Conservation (phyloP, 495 filamentous ascomycete genomes). For the Xylaria cubensis region DNA sequence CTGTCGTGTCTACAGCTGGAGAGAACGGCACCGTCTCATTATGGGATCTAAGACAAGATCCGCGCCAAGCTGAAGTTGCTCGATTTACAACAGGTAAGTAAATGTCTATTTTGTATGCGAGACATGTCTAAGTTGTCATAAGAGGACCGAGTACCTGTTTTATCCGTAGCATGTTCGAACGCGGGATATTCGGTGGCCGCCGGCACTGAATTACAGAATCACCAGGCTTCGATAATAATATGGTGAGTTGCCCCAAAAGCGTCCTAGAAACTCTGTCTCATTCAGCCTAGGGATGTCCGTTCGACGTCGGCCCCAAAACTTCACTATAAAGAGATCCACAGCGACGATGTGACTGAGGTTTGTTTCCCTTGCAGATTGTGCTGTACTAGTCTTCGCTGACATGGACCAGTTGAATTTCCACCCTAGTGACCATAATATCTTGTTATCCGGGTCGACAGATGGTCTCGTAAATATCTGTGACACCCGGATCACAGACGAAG, state of each 20-base stretch:
- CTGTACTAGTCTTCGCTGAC: neutral
- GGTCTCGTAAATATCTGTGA: slow-evolving; percentile 88
- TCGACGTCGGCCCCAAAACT: slow-evolving; percentile 58
- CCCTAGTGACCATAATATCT: slow-evolving; percentile 63
- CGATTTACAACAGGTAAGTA: slow-evolving; percentile 57
- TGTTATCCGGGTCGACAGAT: slow-evolving; percentile 92
- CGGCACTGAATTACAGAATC: slow-evolving; percentile 79
- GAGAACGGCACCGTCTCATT: slow-evolving; percentile 65
- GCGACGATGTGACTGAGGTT: slow-evolving; percentile 88
- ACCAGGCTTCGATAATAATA: slow-evolving; percentile 73
- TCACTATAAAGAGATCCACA: slow-evolving; percentile 85
- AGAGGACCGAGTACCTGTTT: slow-evolving; percentile 57
- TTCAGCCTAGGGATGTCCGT: slow-evolving; percentile 68
- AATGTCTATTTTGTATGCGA: slow-evolving; percentile 47
- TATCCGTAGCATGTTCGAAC: slow-evolving; percentile 71
- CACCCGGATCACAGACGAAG: slow-evolving; percentile 74
- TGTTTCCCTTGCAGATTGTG: neutral
- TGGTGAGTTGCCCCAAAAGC: slow-evolving; percentile 60
- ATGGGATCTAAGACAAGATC: slow-evolving; percentile 61
- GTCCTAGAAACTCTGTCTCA: slow-evolving; percentile 18
- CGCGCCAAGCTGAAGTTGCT: slow-evolving; percentile 40
- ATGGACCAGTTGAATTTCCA: slow-evolving; percentile 71
- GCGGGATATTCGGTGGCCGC: slow-evolving; percentile 68
- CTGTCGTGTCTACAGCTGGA: slow-evolving; percentile 63
- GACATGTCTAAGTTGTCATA: slow-evolving; percentile 30